Conservation (phyloP, 257 asterid species). For the Fraxinus excelsior region DNA sequence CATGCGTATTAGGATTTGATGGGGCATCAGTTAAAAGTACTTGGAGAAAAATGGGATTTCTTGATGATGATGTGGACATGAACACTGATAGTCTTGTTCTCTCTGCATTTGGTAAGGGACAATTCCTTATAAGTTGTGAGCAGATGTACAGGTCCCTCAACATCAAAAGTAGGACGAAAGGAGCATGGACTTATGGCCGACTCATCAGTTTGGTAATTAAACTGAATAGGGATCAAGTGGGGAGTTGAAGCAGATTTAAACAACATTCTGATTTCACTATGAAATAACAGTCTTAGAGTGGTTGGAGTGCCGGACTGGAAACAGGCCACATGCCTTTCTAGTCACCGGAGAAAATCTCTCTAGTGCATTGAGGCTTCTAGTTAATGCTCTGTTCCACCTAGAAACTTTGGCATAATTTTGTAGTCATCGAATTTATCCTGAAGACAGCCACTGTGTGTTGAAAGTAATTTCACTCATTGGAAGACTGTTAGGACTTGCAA, state of each 20-base stretch:
- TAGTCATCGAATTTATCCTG: neutral
- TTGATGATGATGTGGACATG: conserved; percentile 24
- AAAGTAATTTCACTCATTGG: neutral
- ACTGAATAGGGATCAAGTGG: neutral
- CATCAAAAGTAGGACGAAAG: neutral
- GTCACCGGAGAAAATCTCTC: neutral
- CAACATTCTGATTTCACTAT: neutral
- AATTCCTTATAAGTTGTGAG: conserved; percentile 27
- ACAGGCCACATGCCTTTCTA: neutral
- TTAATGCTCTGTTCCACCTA: neutral
- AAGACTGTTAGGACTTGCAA: neutral
- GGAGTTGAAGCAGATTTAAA: neutral
- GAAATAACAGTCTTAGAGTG: neutral
- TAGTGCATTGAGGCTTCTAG: neutral
- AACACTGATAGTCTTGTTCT: conserved; percentile 35
- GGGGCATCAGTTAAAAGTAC: conserved; percentile 26
- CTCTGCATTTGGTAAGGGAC: conserved; percentile 38
- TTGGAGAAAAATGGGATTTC: conserved; percentile 32
- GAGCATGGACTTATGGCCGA: conserved; percentile 26
- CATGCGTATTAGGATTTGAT: conserved; percentile 27
- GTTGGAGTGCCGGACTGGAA: neutral
- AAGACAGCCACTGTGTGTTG: neutral
- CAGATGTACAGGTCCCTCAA: conserved; percentile 20
- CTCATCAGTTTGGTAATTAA: conserved; percentile 19
- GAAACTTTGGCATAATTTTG: neutral